These are phyloP conservation scores for Naganishia friedmannii DNA, from an alignment of 768 basidiomycete genomes.

Conservation along the genomic window DNA sequence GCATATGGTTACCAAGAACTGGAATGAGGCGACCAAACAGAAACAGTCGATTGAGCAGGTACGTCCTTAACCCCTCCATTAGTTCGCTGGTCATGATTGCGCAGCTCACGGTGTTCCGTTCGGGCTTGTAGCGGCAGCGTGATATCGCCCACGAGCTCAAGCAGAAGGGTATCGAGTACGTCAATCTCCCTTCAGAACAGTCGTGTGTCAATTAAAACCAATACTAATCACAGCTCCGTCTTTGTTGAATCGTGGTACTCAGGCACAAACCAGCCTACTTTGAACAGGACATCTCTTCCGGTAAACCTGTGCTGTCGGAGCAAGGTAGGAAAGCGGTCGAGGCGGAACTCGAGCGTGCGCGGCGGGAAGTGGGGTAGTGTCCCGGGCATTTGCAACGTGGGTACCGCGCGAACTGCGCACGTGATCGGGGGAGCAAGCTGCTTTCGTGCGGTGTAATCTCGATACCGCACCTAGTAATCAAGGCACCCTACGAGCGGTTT, in stretches of 20 bases:
- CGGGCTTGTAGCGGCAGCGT: constrained; percentile 61
- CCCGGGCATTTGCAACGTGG: neutral
- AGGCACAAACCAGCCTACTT: constrained; percentile 75
- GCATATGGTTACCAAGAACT: constrained; percentile 76
- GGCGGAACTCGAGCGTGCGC: constrained; percentile 44
- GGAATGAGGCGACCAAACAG: constrained; percentile 80
- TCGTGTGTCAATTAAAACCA: neutral
- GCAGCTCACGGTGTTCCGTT: neutral
- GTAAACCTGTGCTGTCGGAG: constrained; percentile 66
- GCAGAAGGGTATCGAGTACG: constrained; percentile 72
- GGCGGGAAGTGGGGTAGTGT: neutral
- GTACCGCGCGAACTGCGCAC: too few species aligned
- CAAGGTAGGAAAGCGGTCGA: constrained; percentile 70
- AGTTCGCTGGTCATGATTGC: neutral
- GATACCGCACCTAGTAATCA: too few species aligned
- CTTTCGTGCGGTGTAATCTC: too few species aligned
- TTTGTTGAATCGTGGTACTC: neutral
- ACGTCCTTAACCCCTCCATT: neutral
- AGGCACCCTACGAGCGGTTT: too few species aligned
- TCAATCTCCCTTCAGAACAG: constrained; percentile 37
- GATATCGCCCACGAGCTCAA: constrained; percentile 85
- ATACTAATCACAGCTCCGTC: neutral
- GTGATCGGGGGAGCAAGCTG: too few species aligned
- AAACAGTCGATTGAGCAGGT: constrained; percentile 87
- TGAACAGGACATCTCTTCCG: constrained; percentile 64